Base-by-base conservation (phyloP, 805 yeast species). In the Torulaspora quercuum region DNA sequence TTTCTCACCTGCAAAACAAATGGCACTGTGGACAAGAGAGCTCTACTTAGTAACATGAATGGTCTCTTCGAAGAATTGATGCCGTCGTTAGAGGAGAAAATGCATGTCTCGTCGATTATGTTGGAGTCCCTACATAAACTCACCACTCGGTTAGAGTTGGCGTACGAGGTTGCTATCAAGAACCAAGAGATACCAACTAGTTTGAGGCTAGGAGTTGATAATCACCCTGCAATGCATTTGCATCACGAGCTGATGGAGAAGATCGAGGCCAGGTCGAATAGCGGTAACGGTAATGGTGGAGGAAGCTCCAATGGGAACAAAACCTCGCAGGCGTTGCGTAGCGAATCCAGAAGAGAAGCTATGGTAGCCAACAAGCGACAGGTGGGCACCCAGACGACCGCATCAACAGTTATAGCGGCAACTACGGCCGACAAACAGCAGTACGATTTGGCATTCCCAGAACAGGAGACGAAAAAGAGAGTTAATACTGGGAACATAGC, bases 31-130 rank as follows among this genome's bases (percentile, higher is more conserved):
- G 52, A 61, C 10, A 59, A 57, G 37, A 36, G 50, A 37, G 41
- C 51, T 20, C 55, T 58, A 45, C 31, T 55, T 15, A 63, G 58
- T 24, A 37, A 43, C 8, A 67, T 76, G 19, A 68, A 72, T 20
- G 48, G 49, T 10, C 47, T 68, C 21, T 66, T 77, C 12, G 67
- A 70, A 45, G 95, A 85, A 40, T 69, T 90, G 38, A 78, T 90
- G 68, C 97, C 97, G 1, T 85, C 95, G 44, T 64, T 90, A 37
- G 97, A 90, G 57, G 97, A 92, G 59, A 92, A 92, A 63, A 87
- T 92, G 94, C 97, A 90, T 59, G 96, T 92, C 26, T 90, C 97
- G 4, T 81, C 90, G 1, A 80, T 86, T 25, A 96, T 97, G 14
- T 73, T 85, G 19, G 97, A 89, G 50, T 72, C 80, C 8, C 72